Conservation (phyloP, 805 yeast genomes). For the Cyberlindnera nakhonratchasimensis region DNA sequence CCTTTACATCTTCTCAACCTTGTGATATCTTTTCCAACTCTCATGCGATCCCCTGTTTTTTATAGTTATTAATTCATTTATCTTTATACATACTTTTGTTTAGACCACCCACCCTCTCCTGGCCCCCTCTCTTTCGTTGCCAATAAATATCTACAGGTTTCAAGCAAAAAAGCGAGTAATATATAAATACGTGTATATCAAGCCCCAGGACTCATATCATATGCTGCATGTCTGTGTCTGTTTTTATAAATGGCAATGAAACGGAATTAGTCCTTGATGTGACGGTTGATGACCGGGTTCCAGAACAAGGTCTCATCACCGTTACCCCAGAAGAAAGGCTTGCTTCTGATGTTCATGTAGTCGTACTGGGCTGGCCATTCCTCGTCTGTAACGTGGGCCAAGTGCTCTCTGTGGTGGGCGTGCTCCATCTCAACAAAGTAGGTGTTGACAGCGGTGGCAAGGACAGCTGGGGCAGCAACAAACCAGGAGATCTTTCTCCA, state of each 20-base stretch:
- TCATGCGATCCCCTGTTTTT: neutral
- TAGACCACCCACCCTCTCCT: too few species aligned
- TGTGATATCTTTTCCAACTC: constrained; percentile 35
- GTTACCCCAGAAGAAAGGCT: constrained; percentile 97
- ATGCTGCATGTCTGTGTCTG: constrained; percentile 3
- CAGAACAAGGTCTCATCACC: constrained; percentile 97
- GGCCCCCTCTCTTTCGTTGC: too few species aligned
- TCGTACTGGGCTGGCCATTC: constrained; percentile 92
- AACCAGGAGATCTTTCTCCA: constrained; percentile 85
- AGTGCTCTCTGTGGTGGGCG: constrained; percentile 83
- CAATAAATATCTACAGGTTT: too few species aligned
- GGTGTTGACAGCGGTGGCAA: constrained; percentile 74
- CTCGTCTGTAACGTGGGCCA: constrained; percentile 67
- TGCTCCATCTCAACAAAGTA: constrained; percentile 81
- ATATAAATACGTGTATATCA: constrained; percentile 1
- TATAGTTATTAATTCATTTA: neutral
- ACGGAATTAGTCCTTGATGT: constrained; percentile 39
- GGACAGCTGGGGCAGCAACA: constrained; percentile 80
- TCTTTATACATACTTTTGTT: constrained; percentile 1
- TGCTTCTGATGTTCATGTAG: constrained; percentile 85
- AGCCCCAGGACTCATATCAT: neutral
- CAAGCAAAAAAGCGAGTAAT: too few species aligned
- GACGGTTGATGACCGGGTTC: constrained; percentile 91
- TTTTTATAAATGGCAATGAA: neutral
- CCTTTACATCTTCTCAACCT: constrained; percentile 76